Evolutionary conservation across 805 yeast species (phyloP), one percentile per base, ranked within the genome.

Genomic region (Candida adriatica): DNA sequence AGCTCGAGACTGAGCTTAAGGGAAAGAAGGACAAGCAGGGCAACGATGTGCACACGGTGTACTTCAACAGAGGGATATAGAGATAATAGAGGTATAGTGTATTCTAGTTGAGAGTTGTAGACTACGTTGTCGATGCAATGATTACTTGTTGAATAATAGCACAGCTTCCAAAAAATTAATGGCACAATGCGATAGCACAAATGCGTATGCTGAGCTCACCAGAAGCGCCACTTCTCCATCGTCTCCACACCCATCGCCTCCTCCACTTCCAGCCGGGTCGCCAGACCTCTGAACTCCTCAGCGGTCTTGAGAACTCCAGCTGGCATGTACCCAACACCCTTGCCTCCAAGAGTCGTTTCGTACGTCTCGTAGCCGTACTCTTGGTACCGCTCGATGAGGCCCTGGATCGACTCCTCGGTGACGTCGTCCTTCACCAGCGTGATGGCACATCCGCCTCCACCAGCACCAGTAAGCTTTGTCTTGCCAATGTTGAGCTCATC

Each of bases 401-500:
- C 51, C 8, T 61, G 54, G 21, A 66, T 45, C 13, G 44, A 48
- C 6, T 48, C 45, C 16, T 56, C 56, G 1, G 49, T 47, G 6
- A 71, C 52, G 13, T 50, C 49, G 4, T 51, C 56, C 29, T 71
- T 62, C 11, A 88, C 64, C 23, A 92, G 59, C 0, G 97, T 92
- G 34, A 92, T 80, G 8, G 97, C 95, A 64, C 98, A 92, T 2
- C 98, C 98, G 30, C 98, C 98, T 14, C 98, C 98, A 21, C 98
- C 98, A 0, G 98, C 98, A 25, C 98, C 98, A 0, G 98, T 92
- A 33, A 92, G 68, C 55, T 92, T 92, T 0, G 98, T 90, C 36
- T 81, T 76, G 6, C 98, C 98, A 13, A 92, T 56, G 4, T 62
- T 53, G 35, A 73, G 47, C 30, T 66, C 68, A 49, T 82, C 88